Evolutionary conservation across 2,329 filamentous ascomycete species (phyloP), one percentile per base, ranked within the genome.

Genomic region (Cercospora janseana): DNA sequence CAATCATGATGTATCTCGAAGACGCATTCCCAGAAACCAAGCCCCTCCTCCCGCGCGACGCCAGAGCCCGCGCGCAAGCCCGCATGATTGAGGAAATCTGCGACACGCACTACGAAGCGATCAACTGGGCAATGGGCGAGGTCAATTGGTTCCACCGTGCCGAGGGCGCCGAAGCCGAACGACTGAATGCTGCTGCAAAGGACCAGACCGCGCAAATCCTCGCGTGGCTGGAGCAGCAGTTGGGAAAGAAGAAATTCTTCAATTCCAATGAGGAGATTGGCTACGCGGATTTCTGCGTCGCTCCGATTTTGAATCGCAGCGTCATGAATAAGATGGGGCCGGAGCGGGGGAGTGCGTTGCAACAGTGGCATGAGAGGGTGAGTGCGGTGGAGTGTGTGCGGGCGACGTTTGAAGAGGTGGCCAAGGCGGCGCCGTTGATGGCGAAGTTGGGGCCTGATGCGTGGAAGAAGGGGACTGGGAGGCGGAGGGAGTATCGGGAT

Each of bases 1-100:
- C 61, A 29, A 69, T 69, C 31, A 55, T 64, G 20, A 60, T 60
- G 49, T 67, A 65, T 37, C 56, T 68, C 20, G 60, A 66, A 50
- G 58, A 63, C 16, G 58, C 59, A 18, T 64, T 56, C 31, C 62
- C 64, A 2, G 49, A 60, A 16, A 35, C 46, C 1, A 46, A 56
- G 4, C 32, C 15, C 7, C 16, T 65, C 6, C 44, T 64, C 1
- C 29, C 29, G 7, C 18, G 35, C 2, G 58, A 60, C 24, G 35
- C 57, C 0, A 41, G 55, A 27, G 41, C 24, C 4, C 46, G 60
- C 6, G 61, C 64, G 2, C 50, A 58, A 23, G 61, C 60, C 20
- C 31, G 60, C 2, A 63, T 66, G 60, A 61, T 66, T 31, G 61
- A 66, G 21, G 63, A 65, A 27, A 44, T 66, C 1, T 61, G 58